Evolutionary conservation across 2,329 filamentous ascomycete genomes (phyloP).

Genomic region (Keithomyces neogunnii): DNA sequence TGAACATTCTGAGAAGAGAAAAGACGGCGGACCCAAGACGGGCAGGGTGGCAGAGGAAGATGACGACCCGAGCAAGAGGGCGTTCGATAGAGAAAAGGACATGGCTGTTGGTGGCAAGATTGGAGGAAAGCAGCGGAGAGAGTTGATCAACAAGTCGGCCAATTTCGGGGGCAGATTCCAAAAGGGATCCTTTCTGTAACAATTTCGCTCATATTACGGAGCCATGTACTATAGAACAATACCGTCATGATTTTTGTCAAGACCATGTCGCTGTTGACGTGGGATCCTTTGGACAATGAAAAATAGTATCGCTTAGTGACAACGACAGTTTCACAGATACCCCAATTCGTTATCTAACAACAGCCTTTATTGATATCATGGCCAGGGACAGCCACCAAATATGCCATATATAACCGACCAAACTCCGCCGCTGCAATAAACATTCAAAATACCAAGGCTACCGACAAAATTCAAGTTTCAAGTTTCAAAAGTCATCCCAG

Average conservation of each 20-base stretch:
- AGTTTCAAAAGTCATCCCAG: slow-evolving; percentile 1
- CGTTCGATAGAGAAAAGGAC: slow-evolving; percentile 89
- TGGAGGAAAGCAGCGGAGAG: slow-evolving; percentile 62
- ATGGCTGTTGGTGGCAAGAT: slow-evolving; percentile 72
- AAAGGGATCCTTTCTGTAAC: slow-evolving; percentile 59
- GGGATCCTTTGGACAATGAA: too few relatives aligned
- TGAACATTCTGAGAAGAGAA: slow-evolving; percentile 36
- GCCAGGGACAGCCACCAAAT: slow-evolving; percentile 13
- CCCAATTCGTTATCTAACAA: too few relatives aligned
- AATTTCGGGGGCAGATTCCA: slow-evolving; percentile 78
- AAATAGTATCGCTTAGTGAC: too few relatives aligned
- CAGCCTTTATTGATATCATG: background rate
- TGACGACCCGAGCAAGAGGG: slow-evolving; percentile 83
- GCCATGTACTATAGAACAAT: too few relatives aligned
- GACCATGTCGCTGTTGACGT: too few relatives aligned
- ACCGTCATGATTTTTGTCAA: too few relatives aligned
- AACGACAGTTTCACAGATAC: background rate
- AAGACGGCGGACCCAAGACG: slow-evolving; percentile 24
- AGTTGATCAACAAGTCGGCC: slow-evolving; percentile 70
- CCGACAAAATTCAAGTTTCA: slow-evolving; percentile 15
- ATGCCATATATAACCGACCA: slow-evolving; percentile 16
- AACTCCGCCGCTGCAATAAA: slow-evolving; percentile 26
- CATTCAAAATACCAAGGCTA: slow-evolving; percentile 9
- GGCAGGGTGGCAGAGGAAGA: slow-evolving; percentile 62
- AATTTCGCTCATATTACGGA: too few relatives aligned